Base-by-base conservation (phyloP, 805 yeast species). In the Wickerhamiella alocasiicola region DNA sequence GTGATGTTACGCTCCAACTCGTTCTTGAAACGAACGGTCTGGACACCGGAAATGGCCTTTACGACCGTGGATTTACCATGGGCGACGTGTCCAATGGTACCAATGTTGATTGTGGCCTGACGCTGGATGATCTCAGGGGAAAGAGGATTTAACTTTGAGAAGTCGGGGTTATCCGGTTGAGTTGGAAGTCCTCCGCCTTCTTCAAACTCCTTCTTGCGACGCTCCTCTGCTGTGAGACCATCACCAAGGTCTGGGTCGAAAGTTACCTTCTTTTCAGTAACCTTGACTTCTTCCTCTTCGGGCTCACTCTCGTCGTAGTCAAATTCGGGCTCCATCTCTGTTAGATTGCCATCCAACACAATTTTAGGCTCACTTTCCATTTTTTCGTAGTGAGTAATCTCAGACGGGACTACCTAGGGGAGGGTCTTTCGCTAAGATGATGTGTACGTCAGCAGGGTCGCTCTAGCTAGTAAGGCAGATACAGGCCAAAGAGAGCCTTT, bases 1-100 rank as follows among this genome's bases (percentile, higher is more conserved):
- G 99, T 91, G 70, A 91, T 91, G 57, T 91, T 91, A 75, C 99
- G 84, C 72, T 91, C 98, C 59, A 91, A 73, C 68, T 91, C 99
- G 67, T 88, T 94, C 72, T 91, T 91, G 74, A 91, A 91, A 67
- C 99, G 81, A 49, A 91, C 99, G 16, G 99, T 91, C 63, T 93
- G 98, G 33, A 93, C 97, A 48, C 98, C 97, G 2, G 97, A 87
- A 52, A 91, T 91, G 49, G 95, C 95, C 64, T 87, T 79, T 31
- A 84, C 95, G 27, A 84, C 95, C 9, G 95, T 84, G 43, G 85
- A 76, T 63, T 84, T 84, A 64, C 95, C 95, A 68, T 84, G 95
- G 44, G 95, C 95, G 52, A 84, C 95, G 31, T 42, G 44, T 47
- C 94, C 95, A 62, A 84, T 84, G 45, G 95, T 84, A 65, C 99